A percentile compares a stretch with the other conserved stretches of the same genome.
Evolutionary conservation across 106 monocot genomes (phyloP).

Genomic region (Vanilla planifolia): DNA sequence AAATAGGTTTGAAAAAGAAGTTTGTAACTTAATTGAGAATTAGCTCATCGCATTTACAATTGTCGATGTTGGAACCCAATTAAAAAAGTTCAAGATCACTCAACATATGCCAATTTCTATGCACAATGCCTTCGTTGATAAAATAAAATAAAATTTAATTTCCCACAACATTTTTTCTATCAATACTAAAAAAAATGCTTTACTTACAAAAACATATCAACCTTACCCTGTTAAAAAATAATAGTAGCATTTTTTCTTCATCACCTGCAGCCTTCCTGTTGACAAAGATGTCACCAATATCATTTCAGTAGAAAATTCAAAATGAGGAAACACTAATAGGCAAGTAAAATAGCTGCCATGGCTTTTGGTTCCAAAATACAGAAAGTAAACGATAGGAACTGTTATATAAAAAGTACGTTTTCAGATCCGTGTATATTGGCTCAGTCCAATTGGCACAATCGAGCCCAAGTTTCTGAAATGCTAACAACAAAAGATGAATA

Average conservation of each 20-base stretch:
- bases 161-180: too few relatives aligned
- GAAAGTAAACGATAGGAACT: neutral
- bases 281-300: constrained; percentile 4
- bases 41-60: too few relatives aligned
- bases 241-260: constrained; percentile 65
- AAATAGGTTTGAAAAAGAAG: too few relatives aligned
- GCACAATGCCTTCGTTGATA: too few relatives aligned
- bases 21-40: too few relatives aligned
- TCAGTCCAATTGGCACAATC: constrained; percentile 88
- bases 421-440: constrained; percentile 56
- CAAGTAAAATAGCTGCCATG: constrained; percentile 8
- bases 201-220: neutral
- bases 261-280: constrained; percentile 59
- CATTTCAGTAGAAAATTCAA: constrained; percentile 5
- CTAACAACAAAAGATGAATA: constrained; percentile 24
- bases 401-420: constrained; percentile 22
- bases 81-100: too few relatives aligned
- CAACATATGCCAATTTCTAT: too few relatives aligned
- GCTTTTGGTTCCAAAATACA: neutral
- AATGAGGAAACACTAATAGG: constrained; percentile 1
- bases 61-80: too few relatives aligned
- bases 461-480: constrained; percentile 67
- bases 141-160: too few relatives aligned
- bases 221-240: constrained; percentile 66
- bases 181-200: neutral